Percentiles rank a stretch among this genome's conserved stretches.
These are phyloP conservation scores for Mycena albidolilacea DNA, from an alignment of 768 basidiomycete genomes.

Conservation along the genomic window DNA sequence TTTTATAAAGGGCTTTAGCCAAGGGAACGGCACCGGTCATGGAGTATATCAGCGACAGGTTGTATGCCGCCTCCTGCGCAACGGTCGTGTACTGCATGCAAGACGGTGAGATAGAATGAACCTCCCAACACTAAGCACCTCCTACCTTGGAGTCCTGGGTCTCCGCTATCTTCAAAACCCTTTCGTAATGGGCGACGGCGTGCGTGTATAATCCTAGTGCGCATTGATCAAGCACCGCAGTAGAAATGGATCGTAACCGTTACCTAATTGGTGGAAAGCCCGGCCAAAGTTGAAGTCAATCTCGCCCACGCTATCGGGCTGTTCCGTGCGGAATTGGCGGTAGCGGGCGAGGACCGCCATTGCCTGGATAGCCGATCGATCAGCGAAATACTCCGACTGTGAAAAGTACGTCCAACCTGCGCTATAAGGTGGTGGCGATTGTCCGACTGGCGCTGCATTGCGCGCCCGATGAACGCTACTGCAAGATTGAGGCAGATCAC, in stretches of 20 bases:
- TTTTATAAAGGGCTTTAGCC: conserved; percentile 47
- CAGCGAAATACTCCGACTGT: not conserved
- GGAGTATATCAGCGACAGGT: conserved; percentile 75
- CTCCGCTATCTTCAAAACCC: conserved; percentile 64
- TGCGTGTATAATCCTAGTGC: conserved; percentile 71
- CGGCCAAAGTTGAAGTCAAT: conserved; percentile 27
- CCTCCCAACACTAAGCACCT: conserved; percentile 23
- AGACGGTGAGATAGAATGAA: conserved; percentile 64
- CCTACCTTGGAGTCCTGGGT: conserved; percentile 42
- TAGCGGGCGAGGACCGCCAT: conserved; percentile 80
- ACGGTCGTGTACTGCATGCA: conserved; percentile 71
- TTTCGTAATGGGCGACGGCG: conserved; percentile 77
- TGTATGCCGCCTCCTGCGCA: conserved; percentile 77
- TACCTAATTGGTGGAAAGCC: conserved; percentile 31
- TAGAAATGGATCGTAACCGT: not conserved
- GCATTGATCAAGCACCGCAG: not conserved
- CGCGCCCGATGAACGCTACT: conserved; percentile 90
- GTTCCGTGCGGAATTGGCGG: conserved; percentile 22
- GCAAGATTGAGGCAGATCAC: conserved; percentile 88
- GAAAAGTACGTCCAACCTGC: conserved; percentile 56
- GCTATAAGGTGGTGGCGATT: conserved; percentile 93
- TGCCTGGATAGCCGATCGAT: conserved; percentile 9
- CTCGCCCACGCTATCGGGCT: conserved; percentile 18
- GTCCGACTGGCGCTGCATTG: conserved; percentile 93
- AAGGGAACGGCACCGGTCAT: conserved; percentile 69